Percentiles rank a stretch among this genome's conserved stretches.
phyloP scores from a whole-genome alignment of 805 yeast species.

The Candida morakotiae region DNA sequence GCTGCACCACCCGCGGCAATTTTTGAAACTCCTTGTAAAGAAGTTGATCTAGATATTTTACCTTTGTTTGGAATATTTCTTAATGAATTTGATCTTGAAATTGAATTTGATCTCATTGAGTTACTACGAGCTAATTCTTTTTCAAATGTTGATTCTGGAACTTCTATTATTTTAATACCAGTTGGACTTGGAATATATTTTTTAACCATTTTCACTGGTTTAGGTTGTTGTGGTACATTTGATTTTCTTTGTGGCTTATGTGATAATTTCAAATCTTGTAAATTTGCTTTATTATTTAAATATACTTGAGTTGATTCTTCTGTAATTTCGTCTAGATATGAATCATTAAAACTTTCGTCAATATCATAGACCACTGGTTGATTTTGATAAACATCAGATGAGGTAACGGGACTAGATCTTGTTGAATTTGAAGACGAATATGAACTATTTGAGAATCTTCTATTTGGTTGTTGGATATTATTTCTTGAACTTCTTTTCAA shows the following conservation, averaged over 20 bases:
- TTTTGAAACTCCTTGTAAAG: conserved; percentile 15
- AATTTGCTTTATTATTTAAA: conserved; percentile 27
- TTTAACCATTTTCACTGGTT: conserved; percentile 46
- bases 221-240: not conserved
- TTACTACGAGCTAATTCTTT: conserved; percentile 37
- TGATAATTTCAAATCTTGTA: conserved; percentile 31
- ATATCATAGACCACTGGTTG: conserved; percentile 14
- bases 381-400: conserved; percentile 6
- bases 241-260: conserved; percentile 13
- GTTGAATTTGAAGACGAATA: conserved; percentile 5
- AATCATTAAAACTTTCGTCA: conserved; percentile 30
- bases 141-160: conserved; percentile 46
- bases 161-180: conserved; percentile 68
- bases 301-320: conserved; percentile 18
- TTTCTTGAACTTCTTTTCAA: conserved; percentile 12
- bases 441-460: conserved; percentile 11
- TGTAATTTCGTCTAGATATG: conserved; percentile 27
- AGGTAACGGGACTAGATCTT: conserved; percentile 8
- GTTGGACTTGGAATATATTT: conserved; percentile 71
- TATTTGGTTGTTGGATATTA: conserved; percentile 4
- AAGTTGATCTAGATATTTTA: conserved; percentile 20
- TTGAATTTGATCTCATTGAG: conserved; percentile 31
- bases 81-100: conserved; percentile 21
- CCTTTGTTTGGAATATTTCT: conserved; percentile 1
- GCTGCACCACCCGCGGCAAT: conserved; percentile 4